These are phyloP conservation scores for Gremmenia infestans DNA, from an alignment of 2,329 filamentous ascomycete species.

Conservation along the genomic window DNA sequence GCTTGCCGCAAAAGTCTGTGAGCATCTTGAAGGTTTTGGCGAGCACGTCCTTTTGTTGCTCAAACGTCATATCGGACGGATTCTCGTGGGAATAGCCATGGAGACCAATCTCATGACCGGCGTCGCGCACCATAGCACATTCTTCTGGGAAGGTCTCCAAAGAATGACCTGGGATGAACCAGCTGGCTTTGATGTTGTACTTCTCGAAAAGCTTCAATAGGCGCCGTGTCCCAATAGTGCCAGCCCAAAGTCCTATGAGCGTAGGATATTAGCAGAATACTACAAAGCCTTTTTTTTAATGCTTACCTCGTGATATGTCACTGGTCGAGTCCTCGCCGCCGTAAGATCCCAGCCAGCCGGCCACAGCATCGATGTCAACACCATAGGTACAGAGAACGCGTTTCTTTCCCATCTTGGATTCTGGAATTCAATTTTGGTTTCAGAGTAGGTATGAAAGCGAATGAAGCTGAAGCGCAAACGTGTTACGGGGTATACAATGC, in stretches of 20 bases:
- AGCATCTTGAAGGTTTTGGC: conserved; percentile 69
- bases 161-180: conserved; percentile 52
- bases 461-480: neutral
- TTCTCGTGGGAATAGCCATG: conserved; percentile 76
- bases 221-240: conserved; percentile 59
- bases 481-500: too few relatives aligned
- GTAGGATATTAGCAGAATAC: neutral
- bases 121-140: conserved; percentile 55
- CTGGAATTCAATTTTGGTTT: too few relatives aligned
- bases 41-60: conserved; percentile 71
- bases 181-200: conserved; percentile 61
- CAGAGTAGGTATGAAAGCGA: neutral
- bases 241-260: conserved; percentile 55
- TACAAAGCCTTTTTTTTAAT: neutral
- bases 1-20: conserved; percentile 66
- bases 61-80: conserved; percentile 62
- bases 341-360: conserved; percentile 72
- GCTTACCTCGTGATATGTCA: conserved; percentile 63
- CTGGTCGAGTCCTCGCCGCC: conserved; percentile 67
- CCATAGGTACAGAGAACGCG: conserved; percentile 56
- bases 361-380: conserved; percentile 71
- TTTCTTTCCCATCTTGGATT: conserved; percentile 40
- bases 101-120: conserved; percentile 59
- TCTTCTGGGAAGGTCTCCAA: conserved; percentile 64
- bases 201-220: conserved; percentile 68